phyloP scores from a whole-genome alignment of 2,329 filamentous ascomycete species.

The Aspergillus candidus region DNA sequence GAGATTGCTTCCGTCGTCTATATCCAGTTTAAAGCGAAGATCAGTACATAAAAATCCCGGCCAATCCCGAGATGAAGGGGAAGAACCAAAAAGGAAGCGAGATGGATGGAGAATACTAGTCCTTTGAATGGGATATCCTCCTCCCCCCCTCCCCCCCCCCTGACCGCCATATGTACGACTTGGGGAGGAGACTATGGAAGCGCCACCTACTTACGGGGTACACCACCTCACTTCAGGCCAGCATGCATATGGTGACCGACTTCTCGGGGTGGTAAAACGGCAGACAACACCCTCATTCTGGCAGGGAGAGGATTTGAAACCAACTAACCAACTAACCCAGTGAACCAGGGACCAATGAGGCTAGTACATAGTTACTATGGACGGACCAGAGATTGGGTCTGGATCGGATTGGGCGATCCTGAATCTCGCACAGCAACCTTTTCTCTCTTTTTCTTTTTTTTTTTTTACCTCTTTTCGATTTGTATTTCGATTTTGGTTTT shows the following conservation, averaged over 20 bases:
- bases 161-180: slow-evolving; percentile 6
- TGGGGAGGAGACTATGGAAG: slow-evolving; percentile 7
- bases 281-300: too few species aligned
- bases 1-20: neutral
- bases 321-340: too few species aligned
- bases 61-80: neutral
- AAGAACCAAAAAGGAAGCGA: neutral
- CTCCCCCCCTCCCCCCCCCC: neutral
- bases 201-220: slow-evolving; percentile 5
- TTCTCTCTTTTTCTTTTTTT: neutral
- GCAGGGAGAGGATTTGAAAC: too few species aligned
- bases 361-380: too few species aligned
- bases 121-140: neutral
- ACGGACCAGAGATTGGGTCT: neutral
- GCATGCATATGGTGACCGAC: too few species aligned
- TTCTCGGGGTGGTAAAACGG: too few species aligned
- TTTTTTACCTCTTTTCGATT: neutral
- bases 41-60: neutral
- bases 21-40: neutral
- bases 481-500: neutral
- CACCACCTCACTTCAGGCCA: slow-evolving; percentile 7
- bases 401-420: slow-evolving; percentile 8
- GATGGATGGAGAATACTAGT: neutral
- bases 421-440: neutral
- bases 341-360: too few species aligned